Percentiles rank a stretch among this genome's conserved stretches.
Evolutionary conservation across 176 grass and related monocot species (phyloP).

Genomic region (Thalia dealbata): DNA sequence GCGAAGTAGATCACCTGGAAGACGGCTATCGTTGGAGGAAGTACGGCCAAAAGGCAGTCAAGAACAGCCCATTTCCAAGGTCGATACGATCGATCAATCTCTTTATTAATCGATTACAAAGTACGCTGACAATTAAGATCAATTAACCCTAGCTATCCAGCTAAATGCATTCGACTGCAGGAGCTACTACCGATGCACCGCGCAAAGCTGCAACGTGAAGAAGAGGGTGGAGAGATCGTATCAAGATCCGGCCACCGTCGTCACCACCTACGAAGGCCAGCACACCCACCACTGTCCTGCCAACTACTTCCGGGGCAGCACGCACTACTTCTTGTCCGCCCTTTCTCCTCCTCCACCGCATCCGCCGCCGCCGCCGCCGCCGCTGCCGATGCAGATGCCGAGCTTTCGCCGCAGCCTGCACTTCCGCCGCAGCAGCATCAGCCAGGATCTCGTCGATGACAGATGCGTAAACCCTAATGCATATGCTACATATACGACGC

Average conservation of each 20-base stretch:
- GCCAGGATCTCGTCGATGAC: background rate
- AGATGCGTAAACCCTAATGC: conserved; percentile 45
- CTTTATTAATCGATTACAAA: too few relatives aligned
- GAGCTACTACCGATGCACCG: conserved; percentile 96
- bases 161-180: conserved; percentile 17
- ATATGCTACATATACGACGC: conserved; percentile 20
- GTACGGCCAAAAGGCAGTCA: conserved; percentile 91
- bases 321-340: background rate
- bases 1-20: conserved; percentile 31
- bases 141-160: too few relatives aligned
- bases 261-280: conserved; percentile 93
- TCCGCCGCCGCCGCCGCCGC: background rate
- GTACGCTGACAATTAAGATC: too few relatives aligned
- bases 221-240: conserved; percentile 89
- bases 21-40: conserved; percentile 94
- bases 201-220: conserved; percentile 81
- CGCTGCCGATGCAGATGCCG: background rate
- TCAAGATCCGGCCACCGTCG: conserved; percentile 69
- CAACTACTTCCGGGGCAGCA: conserved; percentile 11
- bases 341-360: background rate
- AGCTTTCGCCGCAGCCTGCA: background rate
- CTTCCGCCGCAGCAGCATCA: background rate
- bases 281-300: conserved; percentile 76
- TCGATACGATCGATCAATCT: background rate
- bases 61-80: conserved; percentile 46